Conservation (phyloP, 2,329 filamentous ascomycete species). For the Cordyceps javanica region DNA sequence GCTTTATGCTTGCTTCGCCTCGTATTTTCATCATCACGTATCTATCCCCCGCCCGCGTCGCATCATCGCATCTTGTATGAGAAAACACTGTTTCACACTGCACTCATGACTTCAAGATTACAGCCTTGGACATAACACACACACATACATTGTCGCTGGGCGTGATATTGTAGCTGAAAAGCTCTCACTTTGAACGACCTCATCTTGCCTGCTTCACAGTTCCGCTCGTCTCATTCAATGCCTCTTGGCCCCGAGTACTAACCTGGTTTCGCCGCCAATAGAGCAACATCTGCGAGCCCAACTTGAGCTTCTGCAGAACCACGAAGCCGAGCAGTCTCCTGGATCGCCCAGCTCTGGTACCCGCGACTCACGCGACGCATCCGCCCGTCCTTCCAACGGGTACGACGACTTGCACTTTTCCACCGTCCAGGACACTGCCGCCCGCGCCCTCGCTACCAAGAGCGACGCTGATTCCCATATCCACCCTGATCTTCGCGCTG, state of each 20-base stretch:
- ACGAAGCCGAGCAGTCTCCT: constrained; percentile 27
- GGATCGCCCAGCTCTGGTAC: constrained; percentile 1
- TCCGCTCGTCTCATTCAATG: not conserved
- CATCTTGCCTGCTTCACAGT: not conserved
- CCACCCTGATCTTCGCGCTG: constrained; percentile 41
- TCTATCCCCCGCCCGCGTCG: not conserved
- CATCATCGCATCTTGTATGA: not conserved
- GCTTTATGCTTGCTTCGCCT: not conserved
- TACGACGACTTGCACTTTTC: constrained; percentile 35
- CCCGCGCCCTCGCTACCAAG: constrained; percentile 27
- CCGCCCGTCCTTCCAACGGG: constrained; percentile 35
- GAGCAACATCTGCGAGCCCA: constrained; percentile 39
- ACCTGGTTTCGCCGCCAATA: constrained; percentile 19
- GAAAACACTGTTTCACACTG: not conserved
- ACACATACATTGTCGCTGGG: not conserved
- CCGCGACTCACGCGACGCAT: constrained; percentile 7
- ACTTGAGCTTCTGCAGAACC: constrained; percentile 37
- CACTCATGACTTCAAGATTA: not conserved
- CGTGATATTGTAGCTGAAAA: not conserved
- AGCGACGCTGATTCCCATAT: constrained; percentile 40
- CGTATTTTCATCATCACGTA: not conserved
- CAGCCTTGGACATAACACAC: not conserved
- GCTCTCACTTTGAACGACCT: too few relatives aligned
- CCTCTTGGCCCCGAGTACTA: not conserved
- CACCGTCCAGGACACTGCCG: constrained; percentile 25